Percentiles rank a stretch among this genome's conserved stretches.
These are phyloP conservation scores for Ceratobasidium sp. DNA, from an alignment of 1,284 basidiomycete genomes.

Conservation along the genomic window DNA sequence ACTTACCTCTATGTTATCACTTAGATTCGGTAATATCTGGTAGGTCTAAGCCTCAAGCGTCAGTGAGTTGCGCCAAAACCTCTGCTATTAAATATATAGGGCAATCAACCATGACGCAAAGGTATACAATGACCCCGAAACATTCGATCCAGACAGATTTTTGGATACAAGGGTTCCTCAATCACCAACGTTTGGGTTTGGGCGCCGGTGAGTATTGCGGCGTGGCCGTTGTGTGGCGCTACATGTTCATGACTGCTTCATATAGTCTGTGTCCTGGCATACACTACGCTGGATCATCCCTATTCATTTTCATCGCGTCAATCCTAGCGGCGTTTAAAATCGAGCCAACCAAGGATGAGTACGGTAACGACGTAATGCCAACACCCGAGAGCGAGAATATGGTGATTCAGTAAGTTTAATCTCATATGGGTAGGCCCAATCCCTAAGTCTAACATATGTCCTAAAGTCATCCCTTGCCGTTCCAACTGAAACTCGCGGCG, in stretches of 20 bases:
- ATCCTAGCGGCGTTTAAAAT: not conserved
- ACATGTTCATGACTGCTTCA: no score
- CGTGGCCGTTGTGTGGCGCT: not conserved
- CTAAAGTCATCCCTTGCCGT: no score
- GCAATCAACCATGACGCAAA: conserved; percentile 63
- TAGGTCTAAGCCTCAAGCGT: not conserved
- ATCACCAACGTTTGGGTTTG: conserved; percentile 7
- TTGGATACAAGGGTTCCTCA: conserved; percentile 46
- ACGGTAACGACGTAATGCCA: not conserved
- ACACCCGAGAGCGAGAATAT: not conserved
- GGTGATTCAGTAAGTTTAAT: no score
- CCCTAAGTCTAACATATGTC: no score
- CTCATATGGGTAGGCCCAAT: no score
- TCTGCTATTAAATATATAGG: conserved; percentile 55
- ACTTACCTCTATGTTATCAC: conserved; percentile 64
- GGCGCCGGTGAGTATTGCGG: not conserved
- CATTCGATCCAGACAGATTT: conserved; percentile 65
- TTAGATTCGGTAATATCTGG: conserved; percentile 53
- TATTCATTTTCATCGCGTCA: conserved; percentile 4
- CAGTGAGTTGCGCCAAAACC: not conserved
- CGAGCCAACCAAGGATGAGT: not conserved
- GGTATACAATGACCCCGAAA: conserved; percentile 63
- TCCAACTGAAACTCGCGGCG: no score
- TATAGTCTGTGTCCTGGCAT: conserved; percentile 2
- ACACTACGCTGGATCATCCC: not conserved